These are phyloP conservation scores for Comarum palustre DNA, from an alignment of 306 rosid genomes.

Conservation along the genomic window DNA sequence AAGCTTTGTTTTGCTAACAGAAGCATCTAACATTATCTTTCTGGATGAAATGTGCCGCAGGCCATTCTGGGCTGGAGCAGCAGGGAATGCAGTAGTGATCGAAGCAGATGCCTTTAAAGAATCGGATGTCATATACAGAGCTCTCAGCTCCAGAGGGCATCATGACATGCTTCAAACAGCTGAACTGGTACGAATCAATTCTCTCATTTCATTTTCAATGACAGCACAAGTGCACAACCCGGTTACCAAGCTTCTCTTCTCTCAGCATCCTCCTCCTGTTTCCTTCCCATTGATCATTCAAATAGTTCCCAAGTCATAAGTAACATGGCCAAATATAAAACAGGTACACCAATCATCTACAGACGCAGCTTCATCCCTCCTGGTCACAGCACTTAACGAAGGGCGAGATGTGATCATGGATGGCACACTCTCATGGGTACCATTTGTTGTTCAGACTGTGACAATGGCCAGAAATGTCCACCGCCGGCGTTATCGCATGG, in stretches of 20 bases:
- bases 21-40: not conserved
- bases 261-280: not conserved
- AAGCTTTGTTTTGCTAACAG: not conserved
- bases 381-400: conserved; percentile 88
- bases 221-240: not conserved
- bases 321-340: conserved; percentile 22
- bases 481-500: conserved; percentile 92
- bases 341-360: conserved; percentile 98
- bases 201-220: conserved; percentile 8
- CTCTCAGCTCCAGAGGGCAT: conserved; percentile 87
- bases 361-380: conserved; percentile 91
- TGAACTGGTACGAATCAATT: conserved; percentile 61
- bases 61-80: conserved; percentile 91
- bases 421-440: conserved; percentile 94
- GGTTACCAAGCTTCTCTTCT: not conserved
- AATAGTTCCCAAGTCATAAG: not conserved
- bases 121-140: conserved; percentile 88
- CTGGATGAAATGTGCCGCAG: conserved; percentile 46
- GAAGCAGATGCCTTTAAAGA: conserved; percentile 98
- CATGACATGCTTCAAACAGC: conserved; percentile 94
- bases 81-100: conserved; percentile 76
- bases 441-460: conserved; percentile 92
- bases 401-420: conserved; percentile 96
- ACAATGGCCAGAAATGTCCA: conserved; percentile 94
- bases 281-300: not conserved